Conservation (phyloP, 305 asterid species). For the Fraxinus floribunda region DNA sequence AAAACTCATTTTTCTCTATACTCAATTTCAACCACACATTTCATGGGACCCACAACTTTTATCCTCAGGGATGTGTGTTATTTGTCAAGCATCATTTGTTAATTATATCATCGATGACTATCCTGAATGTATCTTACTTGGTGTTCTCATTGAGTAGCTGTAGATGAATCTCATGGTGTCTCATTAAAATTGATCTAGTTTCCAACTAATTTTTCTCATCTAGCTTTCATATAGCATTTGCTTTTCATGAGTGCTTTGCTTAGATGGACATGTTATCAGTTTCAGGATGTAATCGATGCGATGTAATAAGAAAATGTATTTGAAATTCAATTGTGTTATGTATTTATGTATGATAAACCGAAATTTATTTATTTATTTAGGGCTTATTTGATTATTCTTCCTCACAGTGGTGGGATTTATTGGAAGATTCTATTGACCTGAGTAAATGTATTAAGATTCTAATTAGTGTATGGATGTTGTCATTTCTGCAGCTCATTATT, state of each 20-base stretch:
- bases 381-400: not conserved
- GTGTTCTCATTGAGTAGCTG: not conserved
- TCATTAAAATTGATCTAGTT: not conserved
- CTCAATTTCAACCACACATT: not conserved
- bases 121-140: not conserved
- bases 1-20: not conserved
- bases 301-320: not conserved
- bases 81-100: not conserved
- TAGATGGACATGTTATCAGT: not conserved
- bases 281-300: not conserved
- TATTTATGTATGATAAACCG: not conserved
- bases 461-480: conserved; percentile 5
- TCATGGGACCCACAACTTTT: not conserved
- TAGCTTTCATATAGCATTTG: not conserved
- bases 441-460: not conserved
- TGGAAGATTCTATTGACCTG: not conserved
- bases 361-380: not conserved
- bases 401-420: not conserved
- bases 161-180: not conserved
- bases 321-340: not conserved
- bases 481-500: conserved; percentile 73
- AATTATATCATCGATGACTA: not conserved
- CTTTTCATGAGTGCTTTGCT: not conserved
- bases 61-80: not conserved
- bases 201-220: not conserved